A percentile compares a stretch with the other conserved stretches of the same genome.
Conservation (phyloP, 2,329 filamentous ascomycete species). For the Fusarium transvaalense region DNA sequence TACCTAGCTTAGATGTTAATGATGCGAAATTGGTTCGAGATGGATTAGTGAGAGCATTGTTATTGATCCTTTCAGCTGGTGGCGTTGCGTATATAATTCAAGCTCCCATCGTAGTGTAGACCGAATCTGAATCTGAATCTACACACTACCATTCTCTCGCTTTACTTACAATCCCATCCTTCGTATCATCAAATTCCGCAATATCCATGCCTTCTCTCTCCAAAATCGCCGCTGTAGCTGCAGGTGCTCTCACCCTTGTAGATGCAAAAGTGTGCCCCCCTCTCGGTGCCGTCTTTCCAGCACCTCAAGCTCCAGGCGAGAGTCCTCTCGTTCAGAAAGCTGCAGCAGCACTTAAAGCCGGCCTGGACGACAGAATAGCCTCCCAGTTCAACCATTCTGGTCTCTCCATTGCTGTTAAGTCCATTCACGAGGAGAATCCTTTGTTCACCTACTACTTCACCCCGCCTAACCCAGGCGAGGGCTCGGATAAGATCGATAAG, state of each 20-base stretch:
- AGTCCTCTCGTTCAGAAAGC: constrained; percentile 50
- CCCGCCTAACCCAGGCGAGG: constrained; percentile 48
- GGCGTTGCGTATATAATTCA: constrained; percentile 34
- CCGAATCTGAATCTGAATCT: background rate
- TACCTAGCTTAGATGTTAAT: background rate
- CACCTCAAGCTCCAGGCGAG: constrained; percentile 52
- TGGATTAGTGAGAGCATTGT: background rate
- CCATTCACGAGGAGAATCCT: constrained; percentile 55
- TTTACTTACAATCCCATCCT: background rate
- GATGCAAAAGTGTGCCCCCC: constrained; percentile 57
- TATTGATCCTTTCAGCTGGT: background rate
- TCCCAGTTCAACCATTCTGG: constrained; percentile 51
- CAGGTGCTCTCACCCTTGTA: constrained; percentile 25
- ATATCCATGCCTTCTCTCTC: constrained; percentile 30
- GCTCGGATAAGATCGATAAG: constrained; percentile 45
- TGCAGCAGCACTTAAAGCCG: constrained; percentile 36
- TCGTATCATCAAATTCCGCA: background rate
- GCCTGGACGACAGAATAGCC: constrained; percentile 47
- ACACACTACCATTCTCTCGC: background rate
- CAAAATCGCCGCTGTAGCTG: constrained; percentile 32
- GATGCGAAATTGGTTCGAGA: background rate
- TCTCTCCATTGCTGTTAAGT: constrained; percentile 57
- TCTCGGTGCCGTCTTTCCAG: constrained; percentile 57
- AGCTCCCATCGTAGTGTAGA: too few species aligned
- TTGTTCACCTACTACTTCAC: constrained; percentile 59